phyloP scores from a whole-genome alignment of 2,329 filamentous ascomycete genomes.

The Gaeumannomyces sp. region DNA sequence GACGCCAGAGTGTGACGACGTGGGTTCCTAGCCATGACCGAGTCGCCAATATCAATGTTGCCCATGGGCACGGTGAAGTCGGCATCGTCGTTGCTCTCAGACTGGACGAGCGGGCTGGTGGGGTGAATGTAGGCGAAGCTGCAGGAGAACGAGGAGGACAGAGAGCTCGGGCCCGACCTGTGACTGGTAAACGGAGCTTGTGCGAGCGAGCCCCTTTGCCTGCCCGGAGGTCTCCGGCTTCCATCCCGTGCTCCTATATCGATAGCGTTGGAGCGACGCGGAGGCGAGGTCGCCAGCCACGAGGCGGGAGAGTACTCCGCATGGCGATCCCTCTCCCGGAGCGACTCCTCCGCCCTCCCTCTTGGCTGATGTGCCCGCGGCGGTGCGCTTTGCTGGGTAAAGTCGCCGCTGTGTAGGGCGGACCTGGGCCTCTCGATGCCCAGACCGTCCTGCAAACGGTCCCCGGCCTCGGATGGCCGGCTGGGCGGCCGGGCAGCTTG shows the following conservation, averaged over 20 bases:
- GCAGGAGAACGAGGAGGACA: constrained; percentile 67
- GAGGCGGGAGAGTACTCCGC: constrained; percentile 14
- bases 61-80: constrained; percentile 53
- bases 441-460: constrained; percentile 45
- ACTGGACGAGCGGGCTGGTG: constrained; percentile 87
- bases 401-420: constrained; percentile 62
- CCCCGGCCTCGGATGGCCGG: constrained; percentile 27
- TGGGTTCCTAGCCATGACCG: constrained; percentile 28
- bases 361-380: not conserved
- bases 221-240: not conserved
- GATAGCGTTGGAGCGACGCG: constrained; percentile 34
- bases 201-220: not conserved
- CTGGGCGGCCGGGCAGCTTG: constrained; percentile 24
- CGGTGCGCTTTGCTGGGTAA: constrained; percentile 36
- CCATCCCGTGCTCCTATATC: constrained; percentile 3
- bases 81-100: constrained; percentile 75
- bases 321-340: constrained; percentile 2
- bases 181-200: not conserved
- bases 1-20: constrained; percentile 70
- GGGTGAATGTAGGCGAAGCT: constrained; percentile 82
- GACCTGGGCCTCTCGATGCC: constrained; percentile 80
- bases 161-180: constrained; percentile 41
- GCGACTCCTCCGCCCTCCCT: constrained; percentile 14
- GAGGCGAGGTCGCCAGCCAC: constrained; percentile 53
- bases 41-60: constrained; percentile 40